A percentile compares a stretch with the other conserved stretches of the same genome.
phyloP scores from a whole-genome alignment of 2,329 filamentous ascomycete species.

The Phyllosticta ampelicida region DNA sequence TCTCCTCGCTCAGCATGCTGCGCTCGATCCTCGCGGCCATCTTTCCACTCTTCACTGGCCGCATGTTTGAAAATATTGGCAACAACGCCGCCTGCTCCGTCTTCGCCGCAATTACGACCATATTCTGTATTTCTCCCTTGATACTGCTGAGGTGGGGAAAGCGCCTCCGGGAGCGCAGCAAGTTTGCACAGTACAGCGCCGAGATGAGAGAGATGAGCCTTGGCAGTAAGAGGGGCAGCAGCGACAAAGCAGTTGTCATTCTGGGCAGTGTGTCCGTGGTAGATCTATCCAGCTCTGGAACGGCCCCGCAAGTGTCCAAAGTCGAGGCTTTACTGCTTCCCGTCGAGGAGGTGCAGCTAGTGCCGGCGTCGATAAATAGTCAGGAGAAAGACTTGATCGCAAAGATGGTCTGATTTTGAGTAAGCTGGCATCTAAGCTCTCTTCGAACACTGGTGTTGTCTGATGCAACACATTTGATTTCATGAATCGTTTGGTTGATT shows the following conservation, averaged over 20 bases:
- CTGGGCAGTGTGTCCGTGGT: not conserved
- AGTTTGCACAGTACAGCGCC: slow-evolving; percentile 7
- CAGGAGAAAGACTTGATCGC: not conserved
- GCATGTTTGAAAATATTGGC: slow-evolving; percentile 2
- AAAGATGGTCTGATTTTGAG: not conserved
- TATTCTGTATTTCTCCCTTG: slow-evolving; percentile 1
- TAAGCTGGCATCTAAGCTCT: not conserved
- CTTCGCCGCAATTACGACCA: slow-evolving; percentile 3
- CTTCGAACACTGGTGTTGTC: not conserved
- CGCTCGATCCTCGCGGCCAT: slow-evolving; percentile 3
- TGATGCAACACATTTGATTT: not conserved
- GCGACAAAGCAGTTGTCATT: not conserved
- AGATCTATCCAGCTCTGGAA: not conserved
- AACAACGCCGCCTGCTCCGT: not conserved
- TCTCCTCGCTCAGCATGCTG: slow-evolving; percentile 4
- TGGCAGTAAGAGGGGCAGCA: not conserved
- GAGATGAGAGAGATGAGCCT: not conserved
- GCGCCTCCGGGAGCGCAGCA: slow-evolving; percentile 13
- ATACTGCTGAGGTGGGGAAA: slow-evolving; percentile 14
- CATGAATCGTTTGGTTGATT: not conserved
- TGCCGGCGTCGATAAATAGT: not conserved
- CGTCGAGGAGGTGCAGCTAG: not conserved
- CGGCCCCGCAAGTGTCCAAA: not conserved
- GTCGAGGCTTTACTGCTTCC: not conserved
- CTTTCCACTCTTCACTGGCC: slow-evolving; percentile 1